phyloP scores from a whole-genome alignment of 441 rosid genomes.

The Gossypium aridum region DNA sequence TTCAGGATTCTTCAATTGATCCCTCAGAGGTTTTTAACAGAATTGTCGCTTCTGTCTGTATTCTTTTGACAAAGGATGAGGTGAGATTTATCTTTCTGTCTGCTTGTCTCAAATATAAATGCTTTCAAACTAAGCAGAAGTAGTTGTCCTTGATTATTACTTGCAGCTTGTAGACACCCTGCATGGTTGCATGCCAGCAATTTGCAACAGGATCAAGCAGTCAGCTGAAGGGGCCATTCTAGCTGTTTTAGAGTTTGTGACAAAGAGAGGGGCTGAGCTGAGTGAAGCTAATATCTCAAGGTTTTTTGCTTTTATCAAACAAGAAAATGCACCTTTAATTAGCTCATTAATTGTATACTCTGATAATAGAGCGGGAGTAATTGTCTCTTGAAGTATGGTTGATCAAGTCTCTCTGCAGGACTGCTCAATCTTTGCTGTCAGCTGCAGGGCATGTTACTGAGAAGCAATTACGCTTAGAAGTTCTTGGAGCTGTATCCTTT shows the following conservation, averaged over 20 bases:
- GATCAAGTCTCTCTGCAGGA: slow-evolving; percentile 44
- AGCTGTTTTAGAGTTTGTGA: slow-evolving; percentile 89
- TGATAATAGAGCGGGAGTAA: background rate
- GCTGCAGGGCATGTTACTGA: slow-evolving; percentile 91
- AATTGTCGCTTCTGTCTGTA: slow-evolving; percentile 78
- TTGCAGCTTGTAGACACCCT: slow-evolving; percentile 87
- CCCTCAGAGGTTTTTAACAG: slow-evolving; percentile 98
- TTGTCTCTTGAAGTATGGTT: background rate
- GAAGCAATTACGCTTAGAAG: slow-evolving; percentile 86
- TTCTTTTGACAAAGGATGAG: slow-evolving; percentile 75
- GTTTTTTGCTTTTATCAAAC: slow-evolving; percentile 29
- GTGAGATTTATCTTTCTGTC: slow-evolving; percentile 35
- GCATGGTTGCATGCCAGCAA: slow-evolving; percentile 68
- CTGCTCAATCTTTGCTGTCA: slow-evolving; percentile 85
- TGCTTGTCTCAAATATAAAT: background rate
- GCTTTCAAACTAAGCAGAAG: background rate
- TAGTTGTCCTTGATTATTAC: slow-evolving; percentile 23
- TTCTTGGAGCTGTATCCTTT: slow-evolving; percentile 93
- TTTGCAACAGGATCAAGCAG: slow-evolving; percentile 85
- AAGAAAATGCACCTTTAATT: background rate
- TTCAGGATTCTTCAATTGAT: slow-evolving; percentile 99
- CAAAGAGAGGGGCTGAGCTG: slow-evolving; percentile 76
- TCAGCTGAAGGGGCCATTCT: slow-evolving; percentile 97
- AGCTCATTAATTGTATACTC: background rate
- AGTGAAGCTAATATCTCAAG: slow-evolving; percentile 75